These are phyloP conservation scores for Fereydounia khargensis DNA, from an alignment of 1,284 basidiomycete species.

Conservation along the genomic window DNA sequence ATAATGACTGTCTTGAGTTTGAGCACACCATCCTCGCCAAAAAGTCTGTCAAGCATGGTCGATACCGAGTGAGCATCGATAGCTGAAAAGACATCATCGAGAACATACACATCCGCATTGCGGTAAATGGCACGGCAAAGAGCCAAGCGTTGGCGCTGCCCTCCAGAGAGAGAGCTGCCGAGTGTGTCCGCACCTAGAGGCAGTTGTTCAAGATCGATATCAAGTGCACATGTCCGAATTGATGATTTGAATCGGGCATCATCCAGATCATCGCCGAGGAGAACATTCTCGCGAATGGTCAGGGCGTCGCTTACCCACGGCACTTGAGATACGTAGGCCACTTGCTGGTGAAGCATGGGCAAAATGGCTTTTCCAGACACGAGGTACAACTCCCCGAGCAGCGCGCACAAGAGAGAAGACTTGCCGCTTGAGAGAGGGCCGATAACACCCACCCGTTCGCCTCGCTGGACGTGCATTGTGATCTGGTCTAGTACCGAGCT, in stretches of 20 bases:
- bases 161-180: slow-evolving; percentile 30
- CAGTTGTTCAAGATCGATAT: slow-evolving; percentile 13
- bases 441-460: slow-evolving; percentile 6
- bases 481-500: slow-evolving; percentile 1
- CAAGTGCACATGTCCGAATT: slow-evolving; percentile 16
- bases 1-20: no score
- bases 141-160: slow-evolving; percentile 34
- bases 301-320: slow-evolving; percentile 19
- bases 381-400: slow-evolving; percentile 20
- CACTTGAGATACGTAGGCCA: slow-evolving; percentile 22
- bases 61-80: no score
- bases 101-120: slow-evolving; percentile 9
- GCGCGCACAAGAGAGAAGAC: slow-evolving; percentile 21
- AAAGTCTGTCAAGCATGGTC: no score
- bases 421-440: slow-evolving; percentile 25
- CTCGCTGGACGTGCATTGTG: slow-evolving; percentile 1
- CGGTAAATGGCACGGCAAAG: slow-evolving; percentile 33
- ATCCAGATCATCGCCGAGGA: slow-evolving; percentile 17
- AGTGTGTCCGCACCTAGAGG: slow-evolving; percentile 13
- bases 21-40: no score
- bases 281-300: slow-evolving; percentile 28
- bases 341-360: slow-evolving; percentile 1
- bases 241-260: slow-evolving; percentile 20
- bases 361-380: slow-evolving; percentile 3
- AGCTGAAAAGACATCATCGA: slow-evolving; percentile 31